Evolutionary conservation across 306 rosid species (phyloP), one percentile per base, ranked within the genome.

Genomic region (Hylodesmum podocarpum): DNA sequence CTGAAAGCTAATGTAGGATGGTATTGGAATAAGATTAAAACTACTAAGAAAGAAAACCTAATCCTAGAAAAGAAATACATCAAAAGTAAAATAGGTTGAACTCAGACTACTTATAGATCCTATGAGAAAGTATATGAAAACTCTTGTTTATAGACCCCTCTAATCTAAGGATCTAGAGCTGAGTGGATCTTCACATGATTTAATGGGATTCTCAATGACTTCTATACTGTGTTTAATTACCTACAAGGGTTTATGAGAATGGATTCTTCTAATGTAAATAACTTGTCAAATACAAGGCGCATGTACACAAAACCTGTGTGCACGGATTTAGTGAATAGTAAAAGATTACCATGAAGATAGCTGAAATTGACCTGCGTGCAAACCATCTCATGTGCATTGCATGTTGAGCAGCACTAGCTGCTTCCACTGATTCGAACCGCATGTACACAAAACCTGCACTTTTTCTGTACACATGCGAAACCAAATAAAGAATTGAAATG

Each of bases 321-420:
- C 1, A 41, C 16, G 53, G 22, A 54, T 43, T 29, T 55, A 16
- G 5, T 58, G 16, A 64, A 25, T 19, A 15, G 16, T 18, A 61
- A 25, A 65, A 16, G 43, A 72, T 82, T 92, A 96, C 99, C 99
- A 96, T 84, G 89, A 84, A 96, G 65, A 88, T 15, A 34, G 97
- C 99, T 39, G 96, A 83, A 82, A 96, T 92, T 86, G 76, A 85
- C 72, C 93, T 83, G 53, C 99, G 91, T 13, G 99, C 99, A 87
- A 96, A 96, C 97, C 97, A 96, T 88, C 99, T 87, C 86, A 82
- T 27, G 77, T 96, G 97, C 99, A 96, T 96, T 37, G 99, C 86
- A 33, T 79, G 96, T 83, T 96, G 99, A 37, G 98, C 98, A 27
- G 81, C 92, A 53, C 87, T 80, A 37, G 99, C 88, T 44, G 87